A percentile compares a stretch with the other conserved stretches of the same genome.
Evolutionary conservation across 2,329 filamentous ascomycete species (phyloP).

Genomic region (Fusarium graminum): DNA sequence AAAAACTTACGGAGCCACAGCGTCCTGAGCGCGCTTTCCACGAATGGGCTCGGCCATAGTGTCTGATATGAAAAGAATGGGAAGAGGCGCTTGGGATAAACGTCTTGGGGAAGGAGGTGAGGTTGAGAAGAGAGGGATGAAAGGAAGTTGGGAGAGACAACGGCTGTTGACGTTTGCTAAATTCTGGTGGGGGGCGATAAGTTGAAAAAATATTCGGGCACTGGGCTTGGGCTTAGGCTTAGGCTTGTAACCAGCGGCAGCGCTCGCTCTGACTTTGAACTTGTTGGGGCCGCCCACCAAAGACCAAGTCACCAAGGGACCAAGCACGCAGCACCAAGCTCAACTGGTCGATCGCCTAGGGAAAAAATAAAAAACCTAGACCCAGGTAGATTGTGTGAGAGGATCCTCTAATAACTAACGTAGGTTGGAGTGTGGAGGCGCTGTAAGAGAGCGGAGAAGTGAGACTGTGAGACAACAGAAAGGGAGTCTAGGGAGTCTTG

Average conservation of each 20-base stretch:
- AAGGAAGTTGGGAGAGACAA: constrained; percentile 53
- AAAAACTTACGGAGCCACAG: constrained; percentile 69
- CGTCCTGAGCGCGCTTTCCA: constrained; percentile 70
- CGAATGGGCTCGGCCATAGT: constrained; percentile 74
- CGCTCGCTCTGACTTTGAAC: constrained; percentile 14
- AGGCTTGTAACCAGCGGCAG: constrained; percentile 39
- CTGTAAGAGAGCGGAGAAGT: constrained; percentile 45
- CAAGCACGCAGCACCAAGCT: constrained; percentile 47
- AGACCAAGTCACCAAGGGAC: constrained; percentile 29
- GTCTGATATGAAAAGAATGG: constrained; percentile 51
- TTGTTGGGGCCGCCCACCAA: background rate
- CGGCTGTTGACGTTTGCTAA: constrained; percentile 56
- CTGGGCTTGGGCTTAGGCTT: constrained; percentile 44
- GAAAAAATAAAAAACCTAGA: constrained; percentile 28
- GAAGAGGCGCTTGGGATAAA: constrained; percentile 49
- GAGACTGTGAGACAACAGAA: constrained; percentile 46
- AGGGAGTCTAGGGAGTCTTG: constrained; percentile 22
- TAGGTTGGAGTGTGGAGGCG: constrained; percentile 42
- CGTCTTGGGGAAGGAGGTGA: constrained; percentile 48
- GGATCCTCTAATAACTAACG: constrained; percentile 34
- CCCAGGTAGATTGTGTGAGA: constrained; percentile 43
- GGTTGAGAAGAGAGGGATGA: constrained; percentile 52
- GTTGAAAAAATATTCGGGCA: constrained; percentile 54
- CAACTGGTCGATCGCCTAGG: constrained; percentile 48
- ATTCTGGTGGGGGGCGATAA: constrained; percentile 58